Percentiles rank a stretch among this genome's conserved stretches.
Evolutionary conservation across 768 basidiomycete species (phyloP).

Genomic region (Leccinum rimulosum): DNA sequence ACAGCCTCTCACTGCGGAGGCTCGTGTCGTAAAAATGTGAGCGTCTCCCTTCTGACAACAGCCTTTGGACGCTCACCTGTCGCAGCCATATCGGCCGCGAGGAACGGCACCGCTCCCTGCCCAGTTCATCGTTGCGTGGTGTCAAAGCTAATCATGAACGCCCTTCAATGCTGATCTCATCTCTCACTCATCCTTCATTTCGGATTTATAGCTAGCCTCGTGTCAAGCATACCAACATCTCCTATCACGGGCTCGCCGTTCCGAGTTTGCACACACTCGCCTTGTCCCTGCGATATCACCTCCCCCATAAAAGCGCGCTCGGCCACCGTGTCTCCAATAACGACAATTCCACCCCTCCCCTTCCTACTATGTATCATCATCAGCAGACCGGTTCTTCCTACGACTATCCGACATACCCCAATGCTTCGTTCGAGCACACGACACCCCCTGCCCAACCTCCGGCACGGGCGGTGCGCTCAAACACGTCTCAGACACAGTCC

Average conservation of each 20-base stretch:
- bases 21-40: conserved; percentile 22
- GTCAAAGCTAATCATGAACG: conserved; percentile 33
- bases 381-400: conserved; percentile 46
- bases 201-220: conserved; percentile 37
- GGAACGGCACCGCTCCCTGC: conserved; percentile 28
- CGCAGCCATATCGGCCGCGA: conserved; percentile 23
- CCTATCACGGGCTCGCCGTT: conserved; percentile 29
- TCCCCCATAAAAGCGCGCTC: conserved; percentile 30
- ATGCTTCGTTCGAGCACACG: conserved; percentile 25
- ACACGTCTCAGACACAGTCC: conserved; percentile 34
- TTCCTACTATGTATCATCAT: conserved; percentile 50
- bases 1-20: conserved; percentile 3
- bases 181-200: conserved; percentile 35
- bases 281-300: conserved; percentile 28
- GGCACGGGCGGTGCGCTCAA: conserved; percentile 29
- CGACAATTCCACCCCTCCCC: conserved; percentile 41
- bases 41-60: conserved; percentile 1
- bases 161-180: conserved; percentile 34
- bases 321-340: conserved; percentile 17
- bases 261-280: conserved; percentile 28
- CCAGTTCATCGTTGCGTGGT: conserved; percentile 26
- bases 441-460: conserved; percentile 30
- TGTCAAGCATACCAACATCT: conserved; percentile 28
- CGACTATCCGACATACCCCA: conserved; percentile 47
- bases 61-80: conserved; percentile 2